Conservation (phyloP, 2,329 filamentous ascomycete species). For the Phialemonium atrogriseum region DNA sequence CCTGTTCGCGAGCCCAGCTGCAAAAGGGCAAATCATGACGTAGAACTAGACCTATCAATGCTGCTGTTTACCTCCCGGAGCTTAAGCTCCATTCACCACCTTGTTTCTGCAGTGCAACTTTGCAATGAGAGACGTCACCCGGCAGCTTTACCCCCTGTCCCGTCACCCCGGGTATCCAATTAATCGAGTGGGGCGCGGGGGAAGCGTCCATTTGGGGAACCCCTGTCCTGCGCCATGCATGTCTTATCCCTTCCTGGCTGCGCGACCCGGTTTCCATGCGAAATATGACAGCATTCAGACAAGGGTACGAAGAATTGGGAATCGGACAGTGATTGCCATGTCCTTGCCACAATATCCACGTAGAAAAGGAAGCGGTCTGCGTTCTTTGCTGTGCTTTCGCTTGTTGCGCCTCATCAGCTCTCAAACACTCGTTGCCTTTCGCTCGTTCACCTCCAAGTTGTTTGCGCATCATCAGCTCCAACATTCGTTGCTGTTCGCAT, state of each 20-base stretch:
- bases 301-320: constrained; percentile 6
- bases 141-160: constrained; percentile 11
- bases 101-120: constrained; percentile 5
- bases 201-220: constrained; percentile 6
- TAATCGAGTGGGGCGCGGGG: background rate
- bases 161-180: constrained; percentile 12
- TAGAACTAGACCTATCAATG: background rate
- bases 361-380: constrained; percentile 3
- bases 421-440: constrained; percentile 12
- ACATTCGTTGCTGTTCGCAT: constrained; percentile 11
- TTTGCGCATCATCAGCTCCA: constrained; percentile 4
- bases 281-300: constrained; percentile 12
- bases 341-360: constrained; percentile 1
- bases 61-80: background rate
- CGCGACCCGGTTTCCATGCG: constrained; percentile 11
- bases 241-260: constrained; percentile 7
- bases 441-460: constrained; percentile 13
- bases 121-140: constrained; percentile 18
- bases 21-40: constrained; percentile 1
- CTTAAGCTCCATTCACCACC: constrained; percentile 8
- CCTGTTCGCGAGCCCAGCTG: background rate
- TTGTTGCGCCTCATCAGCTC: constrained; percentile 1
- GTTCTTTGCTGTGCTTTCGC: constrained; percentile 1
- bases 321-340: constrained; percentile 3
- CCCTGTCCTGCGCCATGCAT: constrained; percentile 4